These are phyloP conservation scores for Dryas integrifolia DNA, from an alignment of 331 rosid species.

Conservation along the genomic window DNA sequence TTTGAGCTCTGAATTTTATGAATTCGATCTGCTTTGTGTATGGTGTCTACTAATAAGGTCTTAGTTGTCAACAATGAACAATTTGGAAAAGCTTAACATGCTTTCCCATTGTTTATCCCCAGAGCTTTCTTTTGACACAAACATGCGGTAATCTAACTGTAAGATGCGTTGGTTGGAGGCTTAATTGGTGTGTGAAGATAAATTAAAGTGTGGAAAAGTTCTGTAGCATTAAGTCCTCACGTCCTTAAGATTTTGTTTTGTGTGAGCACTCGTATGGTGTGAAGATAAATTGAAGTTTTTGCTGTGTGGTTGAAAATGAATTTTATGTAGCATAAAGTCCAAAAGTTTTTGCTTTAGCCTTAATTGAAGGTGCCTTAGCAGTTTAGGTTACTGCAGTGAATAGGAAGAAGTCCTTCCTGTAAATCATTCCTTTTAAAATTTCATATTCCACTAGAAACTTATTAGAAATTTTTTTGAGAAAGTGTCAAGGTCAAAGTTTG, in stretches of 20 bases:
- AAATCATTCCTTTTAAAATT: too few relatives aligned
- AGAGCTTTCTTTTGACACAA: background rate
- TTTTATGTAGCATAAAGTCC: background rate
- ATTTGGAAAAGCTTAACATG: background rate
- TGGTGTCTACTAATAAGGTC: too few relatives aligned
- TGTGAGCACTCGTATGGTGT: too few relatives aligned
- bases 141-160: background rate
- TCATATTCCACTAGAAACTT: too few relatives aligned
- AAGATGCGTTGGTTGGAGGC: background rate
- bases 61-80: background rate
- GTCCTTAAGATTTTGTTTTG: too few relatives aligned
- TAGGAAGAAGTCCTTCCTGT: background rate
- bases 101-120: background rate
- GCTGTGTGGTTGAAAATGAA: background rate
- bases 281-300: background rate
- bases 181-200: background rate
- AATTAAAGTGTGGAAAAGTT: too few relatives aligned
- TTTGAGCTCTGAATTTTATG: constrained; percentile 42
- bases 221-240: too few relatives aligned
- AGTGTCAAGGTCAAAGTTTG: too few relatives aligned
- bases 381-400: background rate
- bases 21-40: background rate
- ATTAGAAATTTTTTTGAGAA: too few relatives aligned
- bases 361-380: background rate
- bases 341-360: background rate